These are phyloP conservation scores for Pythium vanterpoolii DNA, from an alignment of 352 stramenopile species.

Conservation along the genomic window DNA sequence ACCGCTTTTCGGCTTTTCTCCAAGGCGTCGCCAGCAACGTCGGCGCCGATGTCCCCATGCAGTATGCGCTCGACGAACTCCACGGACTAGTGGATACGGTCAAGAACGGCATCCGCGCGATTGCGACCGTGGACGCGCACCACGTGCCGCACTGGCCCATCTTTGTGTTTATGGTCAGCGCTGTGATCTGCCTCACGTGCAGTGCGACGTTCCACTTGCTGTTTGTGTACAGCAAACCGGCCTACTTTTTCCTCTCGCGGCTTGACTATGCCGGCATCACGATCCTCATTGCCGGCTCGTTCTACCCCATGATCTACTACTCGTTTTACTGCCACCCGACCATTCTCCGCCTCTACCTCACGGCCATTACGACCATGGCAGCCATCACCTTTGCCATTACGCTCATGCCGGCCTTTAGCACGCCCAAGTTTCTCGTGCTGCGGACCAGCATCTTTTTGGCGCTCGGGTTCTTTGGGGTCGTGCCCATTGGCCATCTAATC, in stretches of 20 bases:
- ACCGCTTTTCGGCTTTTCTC: conserved; percentile 67
- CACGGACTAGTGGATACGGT: conserved; percentile 71
- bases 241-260: conserved; percentile 73
- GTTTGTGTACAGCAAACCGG: conserved; percentile 73
- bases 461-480: conserved; percentile 77
- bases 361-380: conserved; percentile 62
- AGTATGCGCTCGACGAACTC: conserved; percentile 76
- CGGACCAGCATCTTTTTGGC: conserved; percentile 76
- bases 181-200: conserved; percentile 80
- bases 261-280: conserved; percentile 87
- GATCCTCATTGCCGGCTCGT: conserved; percentile 82
- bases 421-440: conserved; percentile 64
- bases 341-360: conserved; percentile 59
- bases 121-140: conserved; percentile 64
- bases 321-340: conserved; percentile 85
- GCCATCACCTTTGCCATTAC: conserved; percentile 66
- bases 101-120: conserved; percentile 73
- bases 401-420: conserved; percentile 69
- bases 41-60: conserved; percentile 69
- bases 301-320: conserved; percentile 89
- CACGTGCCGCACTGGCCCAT: conserved; percentile 82
- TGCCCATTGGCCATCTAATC: conserved; percentile 74
- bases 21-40: conserved; percentile 68
- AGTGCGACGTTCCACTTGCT: conserved; percentile 83
- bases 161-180: conserved; percentile 82